Evolutionary conservation across 108 stramenopile genomes (phyloP).

Genomic region (Chaetoceros tenuissimus): DNA sequence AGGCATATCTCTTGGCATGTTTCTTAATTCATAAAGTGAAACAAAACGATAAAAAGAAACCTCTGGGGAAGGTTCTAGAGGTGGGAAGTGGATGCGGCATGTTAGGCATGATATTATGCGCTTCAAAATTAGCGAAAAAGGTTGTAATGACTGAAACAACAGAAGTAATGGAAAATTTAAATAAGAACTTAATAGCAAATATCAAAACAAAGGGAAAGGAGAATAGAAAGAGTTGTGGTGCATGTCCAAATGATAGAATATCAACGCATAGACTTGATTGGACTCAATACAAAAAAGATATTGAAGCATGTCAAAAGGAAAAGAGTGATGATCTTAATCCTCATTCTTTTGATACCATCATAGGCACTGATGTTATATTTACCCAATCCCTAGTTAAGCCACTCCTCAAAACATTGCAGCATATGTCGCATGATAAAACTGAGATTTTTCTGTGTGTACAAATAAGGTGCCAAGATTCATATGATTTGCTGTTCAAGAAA

Average conservation of each 20-base stretch:
- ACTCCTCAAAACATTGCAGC: constrained; percentile 38
- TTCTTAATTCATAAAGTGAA: constrained; percentile 11
- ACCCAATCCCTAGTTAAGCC: constrained; percentile 46
- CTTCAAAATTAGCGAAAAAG: constrained; percentile 11
- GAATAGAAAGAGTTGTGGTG: no score
- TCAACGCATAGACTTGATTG: no score
- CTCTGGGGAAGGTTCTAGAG: constrained; percentile 28
- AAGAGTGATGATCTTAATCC: constrained; percentile 30
- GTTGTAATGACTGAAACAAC: constrained; percentile 56
- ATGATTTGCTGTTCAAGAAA: constrained; percentile 33
- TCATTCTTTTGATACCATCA: constrained; percentile 57
- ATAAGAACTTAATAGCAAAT: constrained; percentile 23
- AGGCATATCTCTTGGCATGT: constrained; percentile 11
- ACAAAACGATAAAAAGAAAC: neutral
- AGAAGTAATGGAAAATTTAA: constrained; percentile 42
- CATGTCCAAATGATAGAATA: no score
- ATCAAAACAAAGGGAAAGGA: neutral
- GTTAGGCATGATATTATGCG: constrained; percentile 36
- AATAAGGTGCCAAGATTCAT: constrained; percentile 50
- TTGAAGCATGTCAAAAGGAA: constrained; percentile 1
- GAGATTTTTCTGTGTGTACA: constrained; percentile 56
- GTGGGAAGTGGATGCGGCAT: constrained; percentile 64
- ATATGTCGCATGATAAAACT: constrained; percentile 30
- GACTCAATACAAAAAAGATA: constrained; percentile 39
- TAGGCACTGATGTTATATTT: constrained; percentile 75